phyloP scores from a whole-genome alignment of 1,284 basidiomycete species.

The Cutaneotrichosporon cavernicola region DNA sequence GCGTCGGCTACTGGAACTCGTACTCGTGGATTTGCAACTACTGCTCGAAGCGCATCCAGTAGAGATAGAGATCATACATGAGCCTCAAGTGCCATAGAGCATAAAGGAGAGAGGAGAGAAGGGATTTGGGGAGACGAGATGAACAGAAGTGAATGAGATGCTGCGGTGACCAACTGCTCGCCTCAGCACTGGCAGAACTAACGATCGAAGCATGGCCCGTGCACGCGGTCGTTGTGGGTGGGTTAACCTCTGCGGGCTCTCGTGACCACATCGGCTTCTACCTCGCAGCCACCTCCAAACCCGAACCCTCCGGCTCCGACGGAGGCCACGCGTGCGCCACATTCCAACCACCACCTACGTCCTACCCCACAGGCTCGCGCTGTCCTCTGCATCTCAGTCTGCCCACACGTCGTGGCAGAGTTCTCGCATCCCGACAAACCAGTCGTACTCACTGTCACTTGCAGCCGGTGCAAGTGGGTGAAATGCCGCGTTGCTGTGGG shows the following conservation, averaged over 20 bases:
- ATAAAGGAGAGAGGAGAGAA: not conserved
- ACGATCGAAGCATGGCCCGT: not conserved
- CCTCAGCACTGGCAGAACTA: not conserved
- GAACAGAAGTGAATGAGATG: not conserved
- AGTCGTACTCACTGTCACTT: not conserved
- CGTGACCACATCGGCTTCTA: not conserved
- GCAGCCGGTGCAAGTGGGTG: not conserved
- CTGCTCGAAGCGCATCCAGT: not conserved
- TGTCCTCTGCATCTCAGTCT: not conserved
- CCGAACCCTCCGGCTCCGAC: not conserved
- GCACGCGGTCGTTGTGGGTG: not conserved
- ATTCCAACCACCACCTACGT: not conserved
- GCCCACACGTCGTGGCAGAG: not conserved
- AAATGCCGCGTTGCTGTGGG: not conserved
- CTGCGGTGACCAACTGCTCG: not conserved
- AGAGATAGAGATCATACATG: not conserved
- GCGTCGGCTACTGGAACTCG: not conserved
- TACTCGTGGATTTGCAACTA: not conserved
- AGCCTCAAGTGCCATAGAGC: not conserved
- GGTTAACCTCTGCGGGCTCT: not conserved
- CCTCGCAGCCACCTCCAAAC: not conserved
- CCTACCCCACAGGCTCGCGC: not conserved
- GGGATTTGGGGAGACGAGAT: not conserved
- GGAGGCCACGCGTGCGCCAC: not conserved
- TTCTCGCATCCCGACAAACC: not conserved